phyloP scores from a whole-genome alignment of 495 filamentous ascomycete genomes.

The Aspergillus haitiensis region DNA sequence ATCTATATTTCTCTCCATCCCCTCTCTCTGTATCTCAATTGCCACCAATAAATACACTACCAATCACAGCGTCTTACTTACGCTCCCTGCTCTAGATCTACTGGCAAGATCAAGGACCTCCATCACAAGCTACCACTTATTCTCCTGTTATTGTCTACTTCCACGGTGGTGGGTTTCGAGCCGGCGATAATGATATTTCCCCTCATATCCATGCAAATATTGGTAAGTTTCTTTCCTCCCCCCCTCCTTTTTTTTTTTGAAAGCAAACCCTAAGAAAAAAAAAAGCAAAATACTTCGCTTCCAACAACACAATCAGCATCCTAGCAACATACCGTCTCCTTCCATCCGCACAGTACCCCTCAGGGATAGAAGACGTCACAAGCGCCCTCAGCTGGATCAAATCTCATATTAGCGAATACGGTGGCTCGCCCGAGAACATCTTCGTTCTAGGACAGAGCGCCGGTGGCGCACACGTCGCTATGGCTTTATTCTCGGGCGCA shows the following conservation, averaged over 20 bases:
- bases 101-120: not conserved
- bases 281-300: constrained; percentile 12
- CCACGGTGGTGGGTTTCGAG: constrained; percentile 11
- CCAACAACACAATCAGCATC: not conserved
- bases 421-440: not conserved
- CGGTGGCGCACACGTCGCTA: constrained; percentile 8
- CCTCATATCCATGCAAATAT: constrained; percentile 11
- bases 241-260: no score
- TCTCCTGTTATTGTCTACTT: constrained; percentile 9
- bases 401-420: not conserved
- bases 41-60: not conserved
- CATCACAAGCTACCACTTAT: not conserved
- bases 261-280: not conserved
- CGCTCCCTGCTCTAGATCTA: not conserved
- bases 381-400: constrained; percentile 8
- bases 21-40: not conserved
- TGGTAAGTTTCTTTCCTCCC: not conserved
- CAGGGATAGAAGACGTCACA: constrained; percentile 5
- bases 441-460: constrained; percentile 13
- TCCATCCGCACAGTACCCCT: not conserved
- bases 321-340: constrained; percentile 12
- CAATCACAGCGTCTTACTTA: not conserved
- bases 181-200: constrained; percentile 12
- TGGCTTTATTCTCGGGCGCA: constrained; percentile 4
- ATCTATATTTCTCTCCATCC: no score